Base-by-base conservation (phyloP, 148 eudicot species). In the Rhododendron molle region DNA sequence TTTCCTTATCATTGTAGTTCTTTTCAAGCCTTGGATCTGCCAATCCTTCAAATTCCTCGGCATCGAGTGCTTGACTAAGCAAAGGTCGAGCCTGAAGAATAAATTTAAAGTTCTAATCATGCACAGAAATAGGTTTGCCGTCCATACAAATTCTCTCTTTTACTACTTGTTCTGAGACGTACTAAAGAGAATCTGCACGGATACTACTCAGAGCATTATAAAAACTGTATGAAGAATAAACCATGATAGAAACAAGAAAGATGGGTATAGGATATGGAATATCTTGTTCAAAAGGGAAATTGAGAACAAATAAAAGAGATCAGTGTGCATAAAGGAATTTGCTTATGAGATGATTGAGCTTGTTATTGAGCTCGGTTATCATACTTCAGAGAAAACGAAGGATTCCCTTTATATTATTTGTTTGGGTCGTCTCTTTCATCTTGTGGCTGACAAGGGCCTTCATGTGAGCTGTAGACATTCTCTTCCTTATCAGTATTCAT, bases 81-180 rank as follows among this genome's bases (percentile, higher is more conserved):
- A 94, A 90, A 40, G 98, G 99, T 76, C 99, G 98, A 83, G 97
- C 99, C 99, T 96, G 92, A 89, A 86, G 84, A 76, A 58, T 54
- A 81, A 49, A 47, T 47, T 44, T 47, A 1, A 86, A 47, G 30
- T 30, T 62, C 9, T 73, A 46, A 49, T 7, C 21, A 7, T 71
- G 79, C 60, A 71, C 26, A 12, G 30, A n/a, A n/a, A 82, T 82
- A 43, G 54, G 36, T 23, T 58, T 81, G 38, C 44, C 46, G 18
- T 34, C 72, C 14, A 9, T 12, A 81, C 2, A 26, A 30, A 0
- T 58, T 60, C 9, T 81, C 83, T 34, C 40, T 81, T 56, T 47
- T 18, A 7, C n/a, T n/a, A 52, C 34, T 0, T 50, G 65, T 50
- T 30, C 82, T 78, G 81, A 78, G 30, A 46, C 28, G 26, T 11